Percentiles rank a stretch among this genome's conserved stretches.
phyloP scores from a whole-genome alignment of 2,329 filamentous ascomycete species.

The Hypoxylon sp. region DNA sequence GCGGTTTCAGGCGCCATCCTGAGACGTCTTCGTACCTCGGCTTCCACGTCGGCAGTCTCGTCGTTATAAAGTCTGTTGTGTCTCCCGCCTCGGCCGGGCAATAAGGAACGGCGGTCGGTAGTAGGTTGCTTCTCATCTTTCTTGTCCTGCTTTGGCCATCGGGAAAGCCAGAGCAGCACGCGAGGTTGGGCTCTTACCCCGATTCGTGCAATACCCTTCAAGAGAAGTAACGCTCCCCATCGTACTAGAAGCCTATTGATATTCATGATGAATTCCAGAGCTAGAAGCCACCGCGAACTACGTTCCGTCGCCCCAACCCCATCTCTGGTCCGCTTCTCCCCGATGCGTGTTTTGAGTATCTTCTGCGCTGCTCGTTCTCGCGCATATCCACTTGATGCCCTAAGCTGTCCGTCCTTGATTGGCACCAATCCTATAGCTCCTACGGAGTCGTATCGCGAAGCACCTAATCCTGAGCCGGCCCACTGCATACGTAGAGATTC shows the following conservation, averaged over 20 bases:
- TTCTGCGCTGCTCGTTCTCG: constrained; percentile 78
- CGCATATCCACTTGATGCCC: constrained; percentile 72
- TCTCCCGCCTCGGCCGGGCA: constrained; percentile 67
- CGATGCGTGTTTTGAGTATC: constrained; percentile 62
- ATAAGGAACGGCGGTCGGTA: constrained; percentile 57
- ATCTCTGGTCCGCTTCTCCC: constrained; percentile 65
- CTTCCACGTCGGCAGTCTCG: constrained; percentile 83
- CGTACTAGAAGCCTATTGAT: constrained; percentile 77
- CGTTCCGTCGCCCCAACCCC: constrained; percentile 86
- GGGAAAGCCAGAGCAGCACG: constrained; percentile 72
- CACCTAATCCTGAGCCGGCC: constrained; percentile 62
- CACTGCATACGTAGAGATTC: constrained; percentile 71
- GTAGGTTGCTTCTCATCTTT: constrained; percentile 48
- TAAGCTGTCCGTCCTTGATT: constrained; percentile 62
- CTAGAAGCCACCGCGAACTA: constrained; percentile 83
- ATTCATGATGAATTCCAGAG: constrained; percentile 80
- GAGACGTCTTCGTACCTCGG: constrained; percentile 78
- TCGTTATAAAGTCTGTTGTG: constrained; percentile 69
- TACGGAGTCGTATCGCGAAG: constrained; percentile 66
- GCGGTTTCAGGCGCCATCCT: constrained; percentile 56
- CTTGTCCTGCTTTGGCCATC: constrained; percentile 55
- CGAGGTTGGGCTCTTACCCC: constrained; percentile 74
- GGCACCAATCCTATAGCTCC: constrained; percentile 70
- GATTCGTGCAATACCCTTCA: constrained; percentile 69
- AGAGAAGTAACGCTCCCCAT: constrained; percentile 68